Evolutionary conservation across 2,329 filamentous ascomycete genomes (phyloP).

Genomic region (Aspergillus novoparasiticus): DNA sequence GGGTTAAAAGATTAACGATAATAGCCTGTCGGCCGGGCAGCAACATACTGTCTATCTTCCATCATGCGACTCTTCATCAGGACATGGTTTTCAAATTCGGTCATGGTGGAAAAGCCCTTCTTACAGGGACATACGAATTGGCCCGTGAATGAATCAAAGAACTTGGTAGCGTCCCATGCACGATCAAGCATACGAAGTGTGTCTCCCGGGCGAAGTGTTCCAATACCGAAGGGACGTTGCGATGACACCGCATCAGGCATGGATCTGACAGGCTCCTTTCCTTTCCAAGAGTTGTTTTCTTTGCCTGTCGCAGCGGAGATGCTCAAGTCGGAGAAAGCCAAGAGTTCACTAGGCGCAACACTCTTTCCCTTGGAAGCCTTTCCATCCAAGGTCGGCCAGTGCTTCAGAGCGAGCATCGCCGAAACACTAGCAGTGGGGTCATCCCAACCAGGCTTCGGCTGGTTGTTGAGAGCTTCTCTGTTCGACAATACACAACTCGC

Average conservation of each 20-base stretch:
- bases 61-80: slow-evolving; percentile 20
- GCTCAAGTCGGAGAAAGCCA: slow-evolving; percentile 22
- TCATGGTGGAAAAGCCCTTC: slow-evolving; percentile 24
- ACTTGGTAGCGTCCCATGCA: slow-evolving; percentile 33
- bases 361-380: not conserved
- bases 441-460: slow-evolving; percentile 14
- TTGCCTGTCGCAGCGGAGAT: not conserved
- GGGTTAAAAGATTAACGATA: not conserved
- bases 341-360: slow-evolving; percentile 19
- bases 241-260: not conserved
- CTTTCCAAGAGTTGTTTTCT: slow-evolving; percentile 4
- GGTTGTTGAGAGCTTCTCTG: slow-evolving; percentile 21
- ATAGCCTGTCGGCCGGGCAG: no score
- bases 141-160: slow-evolving; percentile 32
- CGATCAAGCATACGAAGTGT: slow-evolving; percentile 18
- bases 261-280: slow-evolving; percentile 1
- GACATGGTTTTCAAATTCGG: slow-evolving; percentile 39
- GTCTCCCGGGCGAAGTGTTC: slow-evolving; percentile 12
- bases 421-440: slow-evolving; percentile 4
- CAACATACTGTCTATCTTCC: slow-evolving; percentile 23
- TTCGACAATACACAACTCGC: slow-evolving; percentile 13
- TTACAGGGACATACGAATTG: slow-evolving; percentile 41
- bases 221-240: slow-evolving; percentile 5
- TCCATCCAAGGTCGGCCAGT: slow-evolving; percentile 27
- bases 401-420: slow-evolving; percentile 20